Percentiles rank a stretch among this genome's conserved stretches.
phyloP scores from a whole-genome alignment of 2,329 filamentous ascomycete species.

The Aspergillus felis region DNA sequence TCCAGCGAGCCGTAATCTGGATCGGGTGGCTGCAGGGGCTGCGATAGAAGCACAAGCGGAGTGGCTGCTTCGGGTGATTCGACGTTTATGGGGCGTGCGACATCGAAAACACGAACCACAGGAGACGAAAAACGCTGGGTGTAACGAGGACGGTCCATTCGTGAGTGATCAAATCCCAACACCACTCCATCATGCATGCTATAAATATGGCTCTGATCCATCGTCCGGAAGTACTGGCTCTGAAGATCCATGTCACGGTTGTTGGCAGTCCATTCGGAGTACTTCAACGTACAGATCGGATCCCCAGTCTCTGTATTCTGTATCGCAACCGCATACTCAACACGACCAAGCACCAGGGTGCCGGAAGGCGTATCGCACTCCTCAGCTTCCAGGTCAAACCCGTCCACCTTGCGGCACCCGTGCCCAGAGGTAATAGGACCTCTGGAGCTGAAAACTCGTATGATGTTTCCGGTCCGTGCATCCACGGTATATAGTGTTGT shows the following conservation, averaged over 20 bases:
- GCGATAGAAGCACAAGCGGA: conserved; percentile 78
- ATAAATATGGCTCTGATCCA: conserved; percentile 86
- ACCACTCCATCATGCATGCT: conserved; percentile 80
- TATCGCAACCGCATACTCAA: conserved; percentile 86
- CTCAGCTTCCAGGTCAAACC: conserved; percentile 57
- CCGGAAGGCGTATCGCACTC: conserved; percentile 73
- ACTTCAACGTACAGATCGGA: conserved; percentile 82
- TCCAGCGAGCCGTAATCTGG: conserved; percentile 41
- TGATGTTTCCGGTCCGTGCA: conserved; percentile 73
- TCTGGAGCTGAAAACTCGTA: conserved; percentile 77
- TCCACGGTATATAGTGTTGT: conserved; percentile 87
- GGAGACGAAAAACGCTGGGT: conserved; percentile 68
- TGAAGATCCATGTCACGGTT: conserved; percentile 84
- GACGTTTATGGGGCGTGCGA: conserved; percentile 68
- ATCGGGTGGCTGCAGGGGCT: conserved; percentile 65
- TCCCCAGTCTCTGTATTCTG: conserved; percentile 69
- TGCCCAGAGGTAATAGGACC: conserved; percentile 67
- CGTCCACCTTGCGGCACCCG: conserved; percentile 69
- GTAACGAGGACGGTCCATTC: conserved; percentile 56
- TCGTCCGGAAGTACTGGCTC: conserved; percentile 72
- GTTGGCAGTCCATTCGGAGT: conserved; percentile 93
- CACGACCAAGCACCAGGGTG: conserved; percentile 76
- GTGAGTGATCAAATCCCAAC: conserved; percentile 70
- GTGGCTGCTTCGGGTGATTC: conserved; percentile 58
- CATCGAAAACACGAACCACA: conserved; percentile 83